Evolutionary conservation across 495 filamentous ascomycete species (phyloP).

Genomic region (Monascus purpureus): DNA sequence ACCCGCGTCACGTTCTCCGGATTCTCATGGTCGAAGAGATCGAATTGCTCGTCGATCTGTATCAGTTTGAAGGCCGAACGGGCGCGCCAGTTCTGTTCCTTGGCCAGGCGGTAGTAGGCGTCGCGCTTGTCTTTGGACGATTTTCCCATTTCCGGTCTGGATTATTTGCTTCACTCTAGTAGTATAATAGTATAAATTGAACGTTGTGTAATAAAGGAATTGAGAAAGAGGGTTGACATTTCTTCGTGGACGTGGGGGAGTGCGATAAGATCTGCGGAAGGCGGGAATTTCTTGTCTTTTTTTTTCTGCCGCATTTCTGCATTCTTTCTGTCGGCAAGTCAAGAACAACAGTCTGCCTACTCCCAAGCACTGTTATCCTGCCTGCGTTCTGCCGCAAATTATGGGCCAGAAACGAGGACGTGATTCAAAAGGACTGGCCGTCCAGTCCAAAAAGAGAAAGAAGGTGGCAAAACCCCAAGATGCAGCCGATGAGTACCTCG

Average conservation of each 20-base stretch:
- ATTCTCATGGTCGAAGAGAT: conserved; percentile 58
- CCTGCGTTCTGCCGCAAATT: background rate
- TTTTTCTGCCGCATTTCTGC: conserved; percentile 29
- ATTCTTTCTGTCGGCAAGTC: conserved; percentile 7
- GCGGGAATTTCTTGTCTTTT: conserved; percentile 7
- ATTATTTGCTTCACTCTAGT: background rate
- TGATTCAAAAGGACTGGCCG: conserved; percentile 21
- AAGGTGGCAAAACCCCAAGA: conserved; percentile 24
- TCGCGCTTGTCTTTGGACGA: conserved; percentile 98
- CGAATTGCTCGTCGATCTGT: conserved; percentile 93
- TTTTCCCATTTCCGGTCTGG: conserved; percentile 65
- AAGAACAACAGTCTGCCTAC: background rate
- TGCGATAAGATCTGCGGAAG: conserved; percentile 26
- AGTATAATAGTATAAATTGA: background rate
- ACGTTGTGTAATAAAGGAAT: too few relatives aligned
- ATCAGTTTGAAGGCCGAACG: conserved; percentile 93
- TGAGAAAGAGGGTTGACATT: too few relatives aligned
- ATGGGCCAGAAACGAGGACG: conserved; percentile 37
- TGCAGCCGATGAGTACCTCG: conserved; percentile 9
- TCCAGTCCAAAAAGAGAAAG: conserved; percentile 34
- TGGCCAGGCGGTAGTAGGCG: conserved; percentile 92
- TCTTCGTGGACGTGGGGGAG: too few relatives aligned
- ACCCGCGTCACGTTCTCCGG: conserved; percentile 67
- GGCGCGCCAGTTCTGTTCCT: conserved; percentile 96
- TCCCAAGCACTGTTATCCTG: too few relatives aligned